Evolutionary conservation across 129 eudicot genomes (phyloP), one percentile per base, ranked within the genome.

Genomic region (Dittrichia graveolens): DNA sequence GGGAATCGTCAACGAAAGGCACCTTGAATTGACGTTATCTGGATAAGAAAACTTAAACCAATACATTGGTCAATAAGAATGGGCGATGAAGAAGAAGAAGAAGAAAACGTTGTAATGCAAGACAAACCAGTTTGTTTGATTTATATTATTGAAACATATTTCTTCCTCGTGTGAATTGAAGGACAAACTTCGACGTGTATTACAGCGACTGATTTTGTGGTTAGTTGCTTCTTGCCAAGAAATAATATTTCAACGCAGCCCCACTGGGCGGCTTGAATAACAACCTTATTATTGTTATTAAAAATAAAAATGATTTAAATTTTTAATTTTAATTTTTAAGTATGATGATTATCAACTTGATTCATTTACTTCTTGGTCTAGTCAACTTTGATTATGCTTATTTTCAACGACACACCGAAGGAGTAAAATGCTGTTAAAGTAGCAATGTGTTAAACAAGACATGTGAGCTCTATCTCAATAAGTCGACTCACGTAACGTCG

Each of bases 1-100:
- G 13, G 60, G 44, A 57, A 72, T 72, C 37, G 82, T 78, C 82
- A 77, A 70, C 66, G 39, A 61, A 78, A 41, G 24, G 76, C 61
- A 41, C 49, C 81, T 78, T 14, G 50, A 46, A 68, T 7, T 78
- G 75, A 46, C 19, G 34, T 39, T 44, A 39, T 45, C 24, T 14
- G 61, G 15, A 24, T 52, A n/a, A 39, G 63, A 24, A 40, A 49
- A n/a, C n/a, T n/a, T n/a, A n/a, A n/a, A 52, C 19, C 6, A 24
- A 44, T 41, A 24, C 42, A 41, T 8, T 46, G 82, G 82, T 70
- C 82, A 78, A 71, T 6, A 71, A 53, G 18, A 37, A 42, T 10
- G 77, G 82, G 82, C 81, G 50, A 0, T n/a, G 47, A 71, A 34
- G 15, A 48, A 35, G 47, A 71, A 34, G 15, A 48, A 35, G 46